A percentile compares a stretch with the other conserved stretches of the same genome.
These are phyloP conservation scores for Claviceps pusilla DNA, from an alignment of 2,329 filamentous ascomycete species.

Conservation along the genomic window DNA sequence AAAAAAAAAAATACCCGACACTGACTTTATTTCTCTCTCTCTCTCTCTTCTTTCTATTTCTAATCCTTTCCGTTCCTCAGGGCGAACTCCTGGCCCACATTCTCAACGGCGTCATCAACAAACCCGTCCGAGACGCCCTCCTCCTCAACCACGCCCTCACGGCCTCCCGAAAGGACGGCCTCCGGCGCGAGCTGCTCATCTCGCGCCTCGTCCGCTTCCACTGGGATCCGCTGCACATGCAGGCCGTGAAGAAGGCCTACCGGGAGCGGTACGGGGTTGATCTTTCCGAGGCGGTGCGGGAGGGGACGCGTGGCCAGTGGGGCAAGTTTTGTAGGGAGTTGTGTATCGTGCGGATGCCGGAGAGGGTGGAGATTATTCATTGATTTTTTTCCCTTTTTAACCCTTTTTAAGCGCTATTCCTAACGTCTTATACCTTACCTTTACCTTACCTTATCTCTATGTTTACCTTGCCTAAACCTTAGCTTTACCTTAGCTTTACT, in stretches of 20 bases:
- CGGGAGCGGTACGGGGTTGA: conserved; percentile 58
- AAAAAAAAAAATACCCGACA: too few species aligned
- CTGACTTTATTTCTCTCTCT: background rate
- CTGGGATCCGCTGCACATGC: conserved; percentile 78
- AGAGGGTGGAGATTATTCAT: conserved; percentile 6
- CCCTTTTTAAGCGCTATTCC: background rate
- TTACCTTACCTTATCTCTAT: too few species aligned
- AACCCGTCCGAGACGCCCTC: conserved; percentile 80
- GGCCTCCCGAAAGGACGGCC: conserved; percentile 51
- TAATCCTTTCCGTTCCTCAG: conserved; percentile 27
- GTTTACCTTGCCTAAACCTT: too few species aligned
- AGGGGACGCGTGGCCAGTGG: conserved; percentile 64
- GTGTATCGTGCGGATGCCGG: conserved; percentile 45
- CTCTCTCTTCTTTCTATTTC: conserved; percentile 12
- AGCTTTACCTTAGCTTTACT: too few species aligned
- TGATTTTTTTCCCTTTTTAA: background rate
- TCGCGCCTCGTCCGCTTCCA: conserved; percentile 77
- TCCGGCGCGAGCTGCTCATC: conserved; percentile 75
- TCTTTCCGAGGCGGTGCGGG: conserved; percentile 63
- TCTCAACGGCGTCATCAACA: conserved; percentile 92
- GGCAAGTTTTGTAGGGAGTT: conserved; percentile 60
- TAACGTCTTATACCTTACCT: too few species aligned
- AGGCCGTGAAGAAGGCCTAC: conserved; percentile 66
- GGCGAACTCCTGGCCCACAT: conserved; percentile 90
- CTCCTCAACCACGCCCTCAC: conserved; percentile 82